These are phyloP conservation scores for maize (Zea mays) DNA, from an alignment of 176 grass and related monocot species.

Conservation along the genomic window DNA sequence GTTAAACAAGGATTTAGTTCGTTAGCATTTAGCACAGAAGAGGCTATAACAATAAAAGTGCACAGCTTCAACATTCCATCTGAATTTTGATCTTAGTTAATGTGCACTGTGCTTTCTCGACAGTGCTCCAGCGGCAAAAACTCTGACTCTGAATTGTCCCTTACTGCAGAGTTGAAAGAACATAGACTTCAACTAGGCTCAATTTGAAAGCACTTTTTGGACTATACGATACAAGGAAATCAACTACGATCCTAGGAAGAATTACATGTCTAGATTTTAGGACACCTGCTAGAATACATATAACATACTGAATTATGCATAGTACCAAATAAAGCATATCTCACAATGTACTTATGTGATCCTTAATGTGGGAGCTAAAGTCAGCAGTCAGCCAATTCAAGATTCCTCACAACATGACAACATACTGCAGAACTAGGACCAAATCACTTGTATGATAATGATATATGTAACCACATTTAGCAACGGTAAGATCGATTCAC, in stretches of 20 bases:
- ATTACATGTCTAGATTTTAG: neutral
- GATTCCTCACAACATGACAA: neutral
- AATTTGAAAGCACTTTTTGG: neutral
- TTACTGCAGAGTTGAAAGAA: neutral
- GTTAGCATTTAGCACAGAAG: neutral
- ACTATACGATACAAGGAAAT: neutral
- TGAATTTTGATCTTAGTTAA: neutral
- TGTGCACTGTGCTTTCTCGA: neutral
- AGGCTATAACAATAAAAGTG: neutral
- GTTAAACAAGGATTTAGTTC: constrained; percentile 29
- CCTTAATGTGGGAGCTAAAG: neutral
- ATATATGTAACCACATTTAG: neutral
- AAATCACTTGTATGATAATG: neutral
- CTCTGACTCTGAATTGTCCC: too few species aligned
- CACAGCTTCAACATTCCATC: neutral
- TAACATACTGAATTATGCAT: neutral
- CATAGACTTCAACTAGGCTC: neutral
- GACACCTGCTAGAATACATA: neutral
- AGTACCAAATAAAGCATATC: neutral
- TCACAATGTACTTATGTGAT: neutral
- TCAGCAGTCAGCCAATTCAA: neutral
- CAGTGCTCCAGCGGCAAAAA: neutral
- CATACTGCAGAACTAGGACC: neutral
- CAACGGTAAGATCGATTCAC: too few species aligned
- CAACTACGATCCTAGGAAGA: neutral